Base-by-base conservation (phyloP, 1,284 basidiomycete genomes). In the Fomitopsis palustris region DNA sequence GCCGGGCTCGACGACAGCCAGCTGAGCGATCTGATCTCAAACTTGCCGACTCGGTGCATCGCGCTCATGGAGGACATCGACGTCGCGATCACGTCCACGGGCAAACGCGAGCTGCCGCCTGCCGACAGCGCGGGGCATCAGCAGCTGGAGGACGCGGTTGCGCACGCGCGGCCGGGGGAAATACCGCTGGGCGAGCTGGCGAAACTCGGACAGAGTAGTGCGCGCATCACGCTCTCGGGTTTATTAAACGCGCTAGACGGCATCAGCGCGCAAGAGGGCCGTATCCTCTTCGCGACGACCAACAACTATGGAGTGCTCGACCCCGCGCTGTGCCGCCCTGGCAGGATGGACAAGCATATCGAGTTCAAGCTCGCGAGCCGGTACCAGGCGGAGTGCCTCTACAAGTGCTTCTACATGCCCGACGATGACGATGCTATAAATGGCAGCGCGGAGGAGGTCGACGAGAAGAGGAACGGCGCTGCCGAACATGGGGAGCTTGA, bases 21-120 rank as follows among this genome's bases (percentile, higher is more conserved):
- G 6, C 79, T 93, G 25, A 78, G 75, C 49, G 78, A 83, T 25
- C 75, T 92, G 38, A 84, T 92, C 60, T 79, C 81, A 7, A 77
- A 81, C 6, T 78, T 93, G 2, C 90, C 91, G 47, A 78, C 83
- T 54, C 78, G 81, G 62, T 88, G 85, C 63, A 87, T 93, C 59
- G 84, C 88, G 0, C 75, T 93, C 27, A 88, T 93, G 81, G 91
- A 93, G 72, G 91, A 91, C 67, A 87, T 92, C 59, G 89, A 92
- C 62, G 88, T 85, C 4, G 87, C 87, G 0, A 88, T 90, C 70
- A 79, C 81, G 56, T 78, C 79, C 23, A 37, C n/a, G 10, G 4
- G 21, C n/a, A 39, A 17, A 12, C 42, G 42, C 42, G 42, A 45
- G 19, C 42, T 45, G 9, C 23, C 62, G 68, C 78, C 5, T 81